These are phyloP conservation scores for Suhomyces yuchorum DNA, from an alignment of 1,139 yeast genomes.

Conservation along the genomic window DNA sequence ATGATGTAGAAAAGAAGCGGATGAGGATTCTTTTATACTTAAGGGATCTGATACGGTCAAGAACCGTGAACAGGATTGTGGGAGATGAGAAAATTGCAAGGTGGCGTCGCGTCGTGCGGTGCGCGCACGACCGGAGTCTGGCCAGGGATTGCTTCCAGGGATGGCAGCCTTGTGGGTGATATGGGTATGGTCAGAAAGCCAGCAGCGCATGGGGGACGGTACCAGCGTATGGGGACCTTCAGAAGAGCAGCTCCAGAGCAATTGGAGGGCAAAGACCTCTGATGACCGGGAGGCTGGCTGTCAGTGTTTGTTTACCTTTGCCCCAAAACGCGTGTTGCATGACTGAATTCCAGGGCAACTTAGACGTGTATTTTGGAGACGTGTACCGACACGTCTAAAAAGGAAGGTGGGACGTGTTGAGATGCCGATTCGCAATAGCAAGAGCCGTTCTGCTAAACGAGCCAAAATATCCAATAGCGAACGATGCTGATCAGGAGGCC, in stretches of 20 bases:
- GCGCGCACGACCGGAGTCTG: constrained; percentile 2
- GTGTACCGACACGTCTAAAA: constrained; percentile 8
- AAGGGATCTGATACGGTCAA: constrained; percentile 6
- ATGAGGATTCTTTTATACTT: constrained; percentile 5
- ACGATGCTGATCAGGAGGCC: too few species aligned
- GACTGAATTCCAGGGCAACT: constrained; percentile 7
- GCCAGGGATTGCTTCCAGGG: too few species aligned
- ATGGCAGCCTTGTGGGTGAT: background rate
- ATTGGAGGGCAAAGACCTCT: background rate
- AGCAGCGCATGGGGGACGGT: background rate
- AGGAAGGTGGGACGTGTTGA: constrained; percentile 4
- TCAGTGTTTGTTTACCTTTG: constrained; percentile 7
- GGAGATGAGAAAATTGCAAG: constrained; percentile 5
- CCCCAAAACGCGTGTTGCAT: constrained; percentile 9
- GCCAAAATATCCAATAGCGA: background rate
- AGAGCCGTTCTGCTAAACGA: background rate
- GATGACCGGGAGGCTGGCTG: constrained; percentile 6
- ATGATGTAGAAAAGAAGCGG: constrained; percentile 1
- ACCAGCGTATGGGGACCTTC: too few species aligned
- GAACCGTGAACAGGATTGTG: constrained; percentile 2
- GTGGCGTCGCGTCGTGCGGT: constrained; percentile 8
- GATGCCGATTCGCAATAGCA: constrained; percentile 8
- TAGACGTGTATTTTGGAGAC: constrained; percentile 9
- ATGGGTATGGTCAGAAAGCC: constrained; percentile 3
- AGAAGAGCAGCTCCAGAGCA: background rate